Evolutionary conservation across 768 basidiomycete species (phyloP), one percentile per base, ranked within the genome.

Genomic region (Suillus ampliporus): DNA sequence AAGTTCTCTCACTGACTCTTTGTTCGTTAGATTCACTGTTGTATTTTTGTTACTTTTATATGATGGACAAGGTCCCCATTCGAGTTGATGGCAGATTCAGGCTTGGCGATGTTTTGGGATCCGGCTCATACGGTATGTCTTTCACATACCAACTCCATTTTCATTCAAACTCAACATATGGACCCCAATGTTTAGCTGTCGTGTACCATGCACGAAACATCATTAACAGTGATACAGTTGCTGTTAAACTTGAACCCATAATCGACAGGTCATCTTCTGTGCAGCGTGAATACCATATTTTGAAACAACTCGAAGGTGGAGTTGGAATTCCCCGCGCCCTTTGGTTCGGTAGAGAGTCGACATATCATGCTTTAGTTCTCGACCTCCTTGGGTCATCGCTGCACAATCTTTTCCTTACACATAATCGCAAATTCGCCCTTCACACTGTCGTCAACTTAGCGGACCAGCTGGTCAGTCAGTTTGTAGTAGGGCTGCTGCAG

Each of bases 231-330:
- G 26, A 48, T 17, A 14, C 4, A 26, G 59, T 60, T 4, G 31
- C 34, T 21, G 11, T 60, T 17, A 60, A 60, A 37, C 46, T 60
- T 6, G 59, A 34, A 47, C 44, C 47, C 15, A 21, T 35, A 19
- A 35, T 26, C 11, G 9, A 40, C 3, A 9, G 11, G 17, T 50
- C 58, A 17, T 28, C 58, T 21, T 47, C 43, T 5, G n/a, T 60
- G 58, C 38, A 44, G 17, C 26, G 17, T n/a, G 58, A 59, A 47
- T 59, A 46, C 10, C 8, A 35, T 19, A 46, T 59, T 35, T 46
- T 59, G 26, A 59, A 44, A 34, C 34, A 59, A 28, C 58, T 59
- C 17, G 46, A 60, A 44, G 58, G 46, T 47, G 58, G 58, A 17
- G 58, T 60, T 38, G 57, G 57, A 14, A 38, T 58, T 58, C 57